These are phyloP conservation scores for Crithidia fasciculata DNA, from an alignment of 208 protist species.

Conservation along the genomic window DNA sequence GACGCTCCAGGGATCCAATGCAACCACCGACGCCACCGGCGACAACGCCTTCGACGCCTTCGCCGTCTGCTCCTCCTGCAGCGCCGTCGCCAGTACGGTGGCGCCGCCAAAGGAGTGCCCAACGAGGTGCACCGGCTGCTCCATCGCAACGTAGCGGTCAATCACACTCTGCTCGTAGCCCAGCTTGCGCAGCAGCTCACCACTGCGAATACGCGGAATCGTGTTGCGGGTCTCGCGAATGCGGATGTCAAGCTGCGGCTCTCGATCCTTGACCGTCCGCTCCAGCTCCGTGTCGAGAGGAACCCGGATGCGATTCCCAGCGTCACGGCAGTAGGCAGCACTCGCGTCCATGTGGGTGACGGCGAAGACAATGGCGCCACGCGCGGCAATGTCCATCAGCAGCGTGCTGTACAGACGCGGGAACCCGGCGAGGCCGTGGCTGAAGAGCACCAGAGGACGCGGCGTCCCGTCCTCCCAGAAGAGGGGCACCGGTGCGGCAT, in stretches of 20 bases:
- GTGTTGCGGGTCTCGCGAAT: conserved; percentile 51
- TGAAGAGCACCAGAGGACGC: conserved; percentile 73
- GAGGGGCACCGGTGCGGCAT: conserved; percentile 43
- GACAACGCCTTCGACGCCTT: conserved; percentile 11
- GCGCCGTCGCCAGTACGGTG: conserved; percentile 54
- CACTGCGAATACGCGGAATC: conserved; percentile 35
- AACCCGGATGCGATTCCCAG: conserved; percentile 26
- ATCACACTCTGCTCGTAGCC: conserved; percentile 42
- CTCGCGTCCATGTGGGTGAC: conserved; percentile 83
- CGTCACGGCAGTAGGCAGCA: conserved; percentile 77
- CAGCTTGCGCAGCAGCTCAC: conserved; percentile 43
- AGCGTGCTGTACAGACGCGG: conserved; percentile 70
- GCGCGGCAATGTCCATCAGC: conserved; percentile 69
- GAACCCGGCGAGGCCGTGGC: conserved; percentile 79
- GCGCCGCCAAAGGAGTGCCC: conserved; percentile 89
- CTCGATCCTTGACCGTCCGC: conserved; percentile 49
- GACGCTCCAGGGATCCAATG: conserved; percentile 76
- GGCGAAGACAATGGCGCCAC: conserved; percentile 74
- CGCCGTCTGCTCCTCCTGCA: conserved; percentile 33
- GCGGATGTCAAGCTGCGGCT: conserved; percentile 63
- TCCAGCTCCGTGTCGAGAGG: conserved; percentile 36
- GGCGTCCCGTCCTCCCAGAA: conserved; percentile 34
- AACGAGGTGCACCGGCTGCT: conserved; percentile 44
- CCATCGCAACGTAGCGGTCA: conserved; percentile 25
- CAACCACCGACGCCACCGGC: conserved; percentile 36